These are phyloP conservation scores for Bremia lactucae DNA, from an alignment of 352 stramenopile genomes.

Conservation along the genomic window DNA sequence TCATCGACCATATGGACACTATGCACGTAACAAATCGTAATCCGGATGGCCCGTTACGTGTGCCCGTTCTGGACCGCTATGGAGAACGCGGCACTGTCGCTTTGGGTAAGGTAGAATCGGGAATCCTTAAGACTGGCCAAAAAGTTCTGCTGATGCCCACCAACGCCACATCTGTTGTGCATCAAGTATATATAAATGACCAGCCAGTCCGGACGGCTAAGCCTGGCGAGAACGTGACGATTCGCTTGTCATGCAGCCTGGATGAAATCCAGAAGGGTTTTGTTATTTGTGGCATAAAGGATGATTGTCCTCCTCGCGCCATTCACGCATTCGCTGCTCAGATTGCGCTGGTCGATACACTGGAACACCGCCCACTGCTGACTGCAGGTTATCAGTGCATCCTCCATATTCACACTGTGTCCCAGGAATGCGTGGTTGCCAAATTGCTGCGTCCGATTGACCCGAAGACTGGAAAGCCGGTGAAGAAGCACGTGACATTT, in stretches of 20 bases:
- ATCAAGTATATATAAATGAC: slow-evolving; percentile 89
- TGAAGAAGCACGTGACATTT: slow-evolving; percentile 92
- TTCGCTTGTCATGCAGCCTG: slow-evolving; percentile 87
- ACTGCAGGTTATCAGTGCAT: slow-evolving; percentile 96
- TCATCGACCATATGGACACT: slow-evolving; percentile 91
- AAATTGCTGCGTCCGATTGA: slow-evolving; percentile 87
- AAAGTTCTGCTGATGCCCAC: slow-evolving; percentile 95
- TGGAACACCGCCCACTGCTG: slow-evolving; percentile 94
- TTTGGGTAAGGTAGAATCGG: slow-evolving; percentile 97
- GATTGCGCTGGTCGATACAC: slow-evolving; percentile 93
- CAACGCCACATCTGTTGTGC: slow-evolving; percentile 42
- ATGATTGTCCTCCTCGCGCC: slow-evolving; percentile 36
- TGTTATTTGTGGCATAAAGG: slow-evolving; percentile 83
- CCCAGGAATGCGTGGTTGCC: slow-evolving; percentile 90
- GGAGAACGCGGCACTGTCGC: slow-evolving; percentile 93
- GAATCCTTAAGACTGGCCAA: slow-evolving; percentile 85
- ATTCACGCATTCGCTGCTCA: slow-evolving; percentile 85
- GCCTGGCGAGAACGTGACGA: slow-evolving; percentile 95
- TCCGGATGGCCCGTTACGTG: slow-evolving; percentile 83
- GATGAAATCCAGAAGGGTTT: slow-evolving; percentile 88
- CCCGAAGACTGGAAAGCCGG: slow-evolving; percentile 83
- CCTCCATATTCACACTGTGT: slow-evolving; percentile 95
- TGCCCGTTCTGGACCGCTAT: slow-evolving; percentile 97
- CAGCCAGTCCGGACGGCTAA: slow-evolving; percentile 89
- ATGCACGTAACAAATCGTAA: slow-evolving; percentile 89